phyloP scores from a whole-genome alignment of 2,329 filamentous ascomycete genomes.

The Colletotrichum brevisporum region DNA sequence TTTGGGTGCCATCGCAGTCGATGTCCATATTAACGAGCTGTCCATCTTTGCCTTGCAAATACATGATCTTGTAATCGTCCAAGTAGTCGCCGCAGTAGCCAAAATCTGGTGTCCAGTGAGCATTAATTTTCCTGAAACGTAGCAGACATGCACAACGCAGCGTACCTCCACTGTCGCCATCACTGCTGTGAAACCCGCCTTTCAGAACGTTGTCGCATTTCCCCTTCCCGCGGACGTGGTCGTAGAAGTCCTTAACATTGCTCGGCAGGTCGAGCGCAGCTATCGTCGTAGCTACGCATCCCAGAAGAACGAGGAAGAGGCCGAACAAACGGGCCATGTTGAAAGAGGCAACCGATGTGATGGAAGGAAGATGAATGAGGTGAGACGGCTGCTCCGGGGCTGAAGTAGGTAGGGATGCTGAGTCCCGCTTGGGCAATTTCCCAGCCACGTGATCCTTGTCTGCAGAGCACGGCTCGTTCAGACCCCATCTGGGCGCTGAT shows the following conservation, averaged over 20 bases:
- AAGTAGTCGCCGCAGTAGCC: conserved; percentile 64
- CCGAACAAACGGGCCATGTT: conserved; percentile 3
- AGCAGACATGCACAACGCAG: neutral
- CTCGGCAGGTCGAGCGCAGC: conserved; percentile 53
- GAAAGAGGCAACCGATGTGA: neutral
- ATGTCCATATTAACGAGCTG: conserved; percentile 69
- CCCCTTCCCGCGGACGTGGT: conserved; percentile 53
- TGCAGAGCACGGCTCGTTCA: conserved; percentile 6
- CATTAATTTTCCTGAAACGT: neutral
- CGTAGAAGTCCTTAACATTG: conserved; percentile 58
- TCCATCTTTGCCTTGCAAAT: conserved; percentile 59
- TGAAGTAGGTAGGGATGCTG: conserved; percentile 8
- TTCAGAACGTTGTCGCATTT: conserved; percentile 56
- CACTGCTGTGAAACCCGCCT: conserved; percentile 56
- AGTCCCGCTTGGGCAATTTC: conserved; percentile 18
- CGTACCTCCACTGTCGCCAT: conserved; percentile 54
- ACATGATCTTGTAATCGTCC: conserved; percentile 59
- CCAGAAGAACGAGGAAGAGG: neutral
- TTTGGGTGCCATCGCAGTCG: conserved; percentile 68
- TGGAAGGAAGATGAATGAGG: conserved; percentile 6
- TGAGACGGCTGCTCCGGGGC: conserved; percentile 27
- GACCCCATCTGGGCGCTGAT: conserved; percentile 2
- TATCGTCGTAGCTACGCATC: neutral
- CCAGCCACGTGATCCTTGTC: conserved; percentile 24
- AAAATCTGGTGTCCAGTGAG: conserved; percentile 45